Evolutionary conservation across 768 basidiomycete species (phyloP).

Genomic region (Lactarius vividus): DNA sequence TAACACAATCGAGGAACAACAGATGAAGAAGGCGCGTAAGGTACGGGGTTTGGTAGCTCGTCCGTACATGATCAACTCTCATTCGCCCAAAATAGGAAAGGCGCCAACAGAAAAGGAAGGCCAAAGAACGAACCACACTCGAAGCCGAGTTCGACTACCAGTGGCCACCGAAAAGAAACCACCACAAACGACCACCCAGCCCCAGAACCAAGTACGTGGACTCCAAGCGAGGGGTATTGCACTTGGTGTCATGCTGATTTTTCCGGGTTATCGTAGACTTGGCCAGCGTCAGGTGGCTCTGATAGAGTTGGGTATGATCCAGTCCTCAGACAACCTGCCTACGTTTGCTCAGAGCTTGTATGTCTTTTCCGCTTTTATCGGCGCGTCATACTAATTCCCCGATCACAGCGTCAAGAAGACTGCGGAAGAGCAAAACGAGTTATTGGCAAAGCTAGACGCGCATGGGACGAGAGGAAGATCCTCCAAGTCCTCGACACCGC

Average conservation of each 20-base stretch:
- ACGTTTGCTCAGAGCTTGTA: slow-evolving; percentile 66
- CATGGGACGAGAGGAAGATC: slow-evolving; percentile 11
- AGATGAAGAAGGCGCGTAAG: slow-evolving; percentile 51
- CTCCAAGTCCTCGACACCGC: background rate
- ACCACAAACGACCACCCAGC: slow-evolving; percentile 48
- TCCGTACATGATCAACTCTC: background rate
- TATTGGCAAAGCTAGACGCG: slow-evolving; percentile 30
- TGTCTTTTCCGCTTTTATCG: slow-evolving; percentile 31
- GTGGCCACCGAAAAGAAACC: slow-evolving; percentile 62
- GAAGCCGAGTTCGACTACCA: slow-evolving; percentile 40
- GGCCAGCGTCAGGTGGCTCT: slow-evolving; percentile 56
- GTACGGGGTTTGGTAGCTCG: slow-evolving; percentile 34
- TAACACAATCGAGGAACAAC: slow-evolving; percentile 66
- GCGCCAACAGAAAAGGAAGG: slow-evolving; percentile 28
- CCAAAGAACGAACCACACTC: slow-evolving; percentile 26
- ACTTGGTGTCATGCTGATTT: slow-evolving; percentile 3
- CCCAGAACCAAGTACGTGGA: slow-evolving; percentile 51
- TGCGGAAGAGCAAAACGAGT: slow-evolving; percentile 29
- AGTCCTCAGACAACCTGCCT: slow-evolving; percentile 48
- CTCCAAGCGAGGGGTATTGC: background rate
- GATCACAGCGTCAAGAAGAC: slow-evolving; percentile 28
- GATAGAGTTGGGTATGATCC: slow-evolving; percentile 60
- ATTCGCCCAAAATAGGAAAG: slow-evolving; percentile 28
- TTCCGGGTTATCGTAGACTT: slow-evolving; percentile 40
- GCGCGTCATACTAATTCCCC: background rate